These are phyloP conservation scores for Termitomyces sp. DNA, from an alignment of 768 basidiomycete species.

Conservation along the genomic window DNA sequence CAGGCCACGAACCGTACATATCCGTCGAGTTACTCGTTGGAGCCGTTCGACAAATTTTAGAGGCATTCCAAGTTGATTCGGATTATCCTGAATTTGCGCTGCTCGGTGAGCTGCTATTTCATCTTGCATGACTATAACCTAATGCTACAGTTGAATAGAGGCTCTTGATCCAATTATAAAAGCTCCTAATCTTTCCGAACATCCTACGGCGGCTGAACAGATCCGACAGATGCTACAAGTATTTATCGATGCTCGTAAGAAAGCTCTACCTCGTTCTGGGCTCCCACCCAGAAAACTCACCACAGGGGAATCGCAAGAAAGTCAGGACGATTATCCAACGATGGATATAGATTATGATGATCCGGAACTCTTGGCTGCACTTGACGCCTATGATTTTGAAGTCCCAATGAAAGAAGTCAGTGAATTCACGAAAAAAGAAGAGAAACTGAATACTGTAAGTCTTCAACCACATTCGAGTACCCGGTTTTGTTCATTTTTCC, in stretches of 20 bases:
- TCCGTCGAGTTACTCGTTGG: constrained; percentile 14
- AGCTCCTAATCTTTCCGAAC: constrained; percentile 31
- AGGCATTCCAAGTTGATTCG: constrained; percentile 2
- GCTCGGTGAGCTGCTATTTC: constrained; percentile 14
- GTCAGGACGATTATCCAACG: constrained; percentile 68
- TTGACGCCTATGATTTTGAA: constrained; percentile 34
- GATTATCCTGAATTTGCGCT: constrained; percentile 62
- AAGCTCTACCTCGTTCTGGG: constrained; percentile 39
- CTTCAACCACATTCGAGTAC: not conserved
- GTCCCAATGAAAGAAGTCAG: constrained; percentile 36
- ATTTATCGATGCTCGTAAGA: constrained; percentile 54
- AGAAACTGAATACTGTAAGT: constrained; percentile 28
- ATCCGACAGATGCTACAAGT: constrained; percentile 53
- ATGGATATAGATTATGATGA: constrained; percentile 54
- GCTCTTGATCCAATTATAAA: constrained; percentile 49
- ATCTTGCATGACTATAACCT: not conserved
- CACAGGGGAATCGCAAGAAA: constrained; percentile 52
- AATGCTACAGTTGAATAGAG: constrained; percentile 28
- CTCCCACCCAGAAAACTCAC: constrained; percentile 22
- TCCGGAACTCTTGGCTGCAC: constrained; percentile 49
- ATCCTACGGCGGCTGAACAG: constrained; percentile 42
- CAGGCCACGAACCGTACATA: not conserved
- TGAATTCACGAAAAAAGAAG: not conserved
- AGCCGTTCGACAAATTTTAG: constrained; percentile 17
- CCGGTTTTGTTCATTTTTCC: not conserved